Percentiles rank a stretch among this genome's conserved stretches.
Evolutionary conservation across 306 rosid genomes (phyloP).

Genomic region (Benincasa hispida): DNA sequence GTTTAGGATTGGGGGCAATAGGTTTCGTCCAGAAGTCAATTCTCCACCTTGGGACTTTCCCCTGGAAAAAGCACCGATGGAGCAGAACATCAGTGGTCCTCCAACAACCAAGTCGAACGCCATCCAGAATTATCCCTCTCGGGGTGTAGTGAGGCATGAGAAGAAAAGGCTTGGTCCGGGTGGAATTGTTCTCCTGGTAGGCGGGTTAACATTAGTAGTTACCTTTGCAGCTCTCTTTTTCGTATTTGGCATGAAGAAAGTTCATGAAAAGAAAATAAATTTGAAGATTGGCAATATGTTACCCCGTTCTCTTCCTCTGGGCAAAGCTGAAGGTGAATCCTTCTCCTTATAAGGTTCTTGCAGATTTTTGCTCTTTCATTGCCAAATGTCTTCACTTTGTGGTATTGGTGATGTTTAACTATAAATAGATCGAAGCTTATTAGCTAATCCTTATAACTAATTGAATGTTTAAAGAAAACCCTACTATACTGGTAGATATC

Average conservation of each 20-base stretch:
- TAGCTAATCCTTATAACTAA: not conserved
- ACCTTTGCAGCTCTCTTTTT: constrained; percentile 49
- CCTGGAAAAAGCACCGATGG: constrained; percentile 30
- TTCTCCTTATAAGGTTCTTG: not conserved
- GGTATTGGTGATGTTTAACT: not conserved
- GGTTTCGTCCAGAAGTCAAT: constrained; percentile 37
- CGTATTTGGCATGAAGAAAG: constrained; percentile 30
- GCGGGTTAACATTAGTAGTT: constrained; percentile 53
- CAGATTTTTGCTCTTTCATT: not conserved
- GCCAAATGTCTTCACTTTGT: not conserved
- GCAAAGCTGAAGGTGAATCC: constrained; percentile 38
- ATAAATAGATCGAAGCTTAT: not conserved
- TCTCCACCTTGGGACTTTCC: constrained; percentile 83
- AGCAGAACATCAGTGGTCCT: constrained; percentile 37
- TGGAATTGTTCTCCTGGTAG: constrained; percentile 60
- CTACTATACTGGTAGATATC: not conserved
- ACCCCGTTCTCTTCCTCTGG: constrained; percentile 28
- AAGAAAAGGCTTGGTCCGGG: constrained; percentile 53
- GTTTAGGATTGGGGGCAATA: constrained; percentile 75
- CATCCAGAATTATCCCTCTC: constrained; percentile 42
- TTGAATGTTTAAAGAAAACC: not conserved
- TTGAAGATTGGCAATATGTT: constrained; percentile 25
- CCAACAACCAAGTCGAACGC: constrained; percentile 69
- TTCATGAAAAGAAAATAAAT: constrained; percentile 17
- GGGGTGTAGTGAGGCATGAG: constrained; percentile 22